Percentiles rank a stretch among this genome's conserved stretches.
phyloP scores from a whole-genome alignment of 2,329 filamentous ascomycete genomes.

The Davidsoniella australis region DNA sequence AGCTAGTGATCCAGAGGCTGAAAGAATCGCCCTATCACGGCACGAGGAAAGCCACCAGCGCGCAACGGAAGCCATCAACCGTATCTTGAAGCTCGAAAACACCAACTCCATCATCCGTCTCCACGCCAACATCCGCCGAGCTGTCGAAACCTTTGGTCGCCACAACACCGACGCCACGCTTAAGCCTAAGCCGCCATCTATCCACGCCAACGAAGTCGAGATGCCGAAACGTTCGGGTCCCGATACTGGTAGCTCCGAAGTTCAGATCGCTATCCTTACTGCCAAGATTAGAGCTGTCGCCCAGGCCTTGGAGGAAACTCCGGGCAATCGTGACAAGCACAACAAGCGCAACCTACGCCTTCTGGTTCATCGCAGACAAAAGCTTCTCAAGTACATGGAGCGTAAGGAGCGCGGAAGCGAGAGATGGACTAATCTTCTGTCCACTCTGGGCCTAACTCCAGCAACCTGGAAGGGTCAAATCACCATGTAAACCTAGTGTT shows the following conservation, averaged over 20 bases:
- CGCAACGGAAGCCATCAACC: slow-evolving; percentile 57
- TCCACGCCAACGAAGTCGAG: slow-evolving; percentile 23
- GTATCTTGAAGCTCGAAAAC: slow-evolving; percentile 65
- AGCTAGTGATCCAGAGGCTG: slow-evolving; percentile 18
- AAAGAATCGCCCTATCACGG: slow-evolving; percentile 19
- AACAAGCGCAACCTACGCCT: slow-evolving; percentile 83
- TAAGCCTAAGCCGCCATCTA: slow-evolving; percentile 39
- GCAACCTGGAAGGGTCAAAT: slow-evolving; percentile 89
- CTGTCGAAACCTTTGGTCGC: slow-evolving; percentile 74
- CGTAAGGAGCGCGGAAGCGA: slow-evolving; percentile 80
- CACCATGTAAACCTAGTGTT: slow-evolving; percentile 33
- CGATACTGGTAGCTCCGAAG: slow-evolving; percentile 88
- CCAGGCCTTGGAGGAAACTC: slow-evolving; percentile 47
- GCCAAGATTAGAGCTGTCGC: slow-evolving; percentile 77
- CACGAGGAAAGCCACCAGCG: slow-evolving; percentile 44
- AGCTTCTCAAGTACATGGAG: slow-evolving; percentile 71
- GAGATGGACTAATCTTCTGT: slow-evolving; percentile 72
- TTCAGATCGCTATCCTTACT: slow-evolving; percentile 93
- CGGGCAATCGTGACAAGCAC: slow-evolving; percentile 71
- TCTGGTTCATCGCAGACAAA: slow-evolving; percentile 78
- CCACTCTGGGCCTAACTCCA: slow-evolving; percentile 69
- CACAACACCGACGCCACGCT: slow-evolving; percentile 69
- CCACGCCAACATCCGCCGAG: slow-evolving; percentile 68
- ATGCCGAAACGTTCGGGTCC: slow-evolving; percentile 52
- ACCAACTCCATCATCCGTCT: slow-evolving; percentile 62